Evolutionary conservation across 2,329 filamentous ascomycete species (phyloP), one percentile per base, ranked within the genome.

Genomic region (Leptographium wingfieldii): DNA sequence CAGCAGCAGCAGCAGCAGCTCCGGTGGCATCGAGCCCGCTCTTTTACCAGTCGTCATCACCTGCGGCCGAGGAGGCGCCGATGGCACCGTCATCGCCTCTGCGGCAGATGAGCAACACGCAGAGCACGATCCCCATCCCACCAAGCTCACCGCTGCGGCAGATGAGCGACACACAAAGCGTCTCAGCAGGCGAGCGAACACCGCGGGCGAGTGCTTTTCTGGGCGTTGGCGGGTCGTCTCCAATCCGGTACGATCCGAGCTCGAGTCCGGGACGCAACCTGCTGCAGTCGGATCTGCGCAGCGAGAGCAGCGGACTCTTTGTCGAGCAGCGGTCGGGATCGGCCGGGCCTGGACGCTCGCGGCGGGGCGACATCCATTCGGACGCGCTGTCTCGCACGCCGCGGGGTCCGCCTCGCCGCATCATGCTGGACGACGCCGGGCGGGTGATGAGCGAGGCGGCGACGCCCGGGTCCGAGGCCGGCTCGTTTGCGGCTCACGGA

Each of bases 231-330:
- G 33, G 33, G 33, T 97, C 92, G 0, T 97, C 92, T 1, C 92
- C 92, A 1, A 90, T 97, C 66, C 84, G 86, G 71, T 97, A 96
- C 70, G 89, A 90, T 60, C 85, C 90, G 43, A 96, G 90, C 72
- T 96, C 92, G 46, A 95, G 89, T 69, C 90, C 90, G 31, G 85
- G 83, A n/a, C 83, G 83, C 56, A 60, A 68, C 77, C 76, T 64
- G 73, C 80, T 60, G 74, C 84, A 86, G 65, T 86, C 88, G 58
- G 85, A 92, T 69, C 77, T 90, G 63, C 83, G 83, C 66, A 95
- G 88, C 71, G 90, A 90, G 69, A 90, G 86, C 74, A 96, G 91
- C 68, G 88, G 85, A 5, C 79, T 97, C 35, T 97, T 97, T 69
- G 86, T 96, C 40, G 78, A 87, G 67, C 80, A 86, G 61, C 70